Evolutionary conservation across 805 yeast species (phyloP).

Genomic region (Candida coquimbonensis): DNA sequence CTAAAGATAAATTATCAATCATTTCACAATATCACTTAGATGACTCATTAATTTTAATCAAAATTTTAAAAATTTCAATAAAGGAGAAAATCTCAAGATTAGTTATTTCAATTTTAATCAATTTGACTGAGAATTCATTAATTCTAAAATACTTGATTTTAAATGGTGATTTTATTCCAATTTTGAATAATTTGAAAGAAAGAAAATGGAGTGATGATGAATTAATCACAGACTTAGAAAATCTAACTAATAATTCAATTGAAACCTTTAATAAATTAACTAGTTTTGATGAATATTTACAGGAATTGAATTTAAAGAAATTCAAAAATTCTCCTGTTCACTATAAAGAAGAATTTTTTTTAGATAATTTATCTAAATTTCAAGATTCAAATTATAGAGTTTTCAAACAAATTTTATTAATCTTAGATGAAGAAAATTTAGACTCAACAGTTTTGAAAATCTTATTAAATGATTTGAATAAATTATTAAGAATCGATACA

Average conservation of each 20-base stretch:
- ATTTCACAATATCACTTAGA: constrained; percentile 49
- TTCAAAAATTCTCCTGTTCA: constrained; percentile 92
- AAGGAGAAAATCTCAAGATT: constrained; percentile 89
- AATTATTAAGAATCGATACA: constrained; percentile 53
- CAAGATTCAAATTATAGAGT: constrained; percentile 71
- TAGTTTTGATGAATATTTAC: constrained; percentile 85
- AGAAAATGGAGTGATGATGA: constrained; percentile 96
- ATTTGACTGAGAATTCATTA: constrained; percentile 44
- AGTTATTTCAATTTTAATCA: constrained; percentile 66
- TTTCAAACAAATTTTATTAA: constrained; percentile 51
- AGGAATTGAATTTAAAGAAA: constrained; percentile 73
- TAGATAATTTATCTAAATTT: constrained; percentile 70
- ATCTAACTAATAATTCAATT: constrained; percentile 52
- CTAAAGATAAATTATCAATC: constrained; percentile 40
- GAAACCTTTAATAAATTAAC: constrained; percentile 74
- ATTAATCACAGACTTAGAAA: constrained; percentile 61
- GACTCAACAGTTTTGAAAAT: constrained; percentile 43
- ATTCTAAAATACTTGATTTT: constrained; percentile 61
- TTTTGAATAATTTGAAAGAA: constrained; percentile 62
- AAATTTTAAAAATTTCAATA: constrained; percentile 69
- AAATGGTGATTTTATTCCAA: constrained; percentile 68
- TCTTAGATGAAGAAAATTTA: constrained; percentile 36
- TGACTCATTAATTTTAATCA: constrained; percentile 36
- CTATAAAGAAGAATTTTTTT: constrained; percentile 82
- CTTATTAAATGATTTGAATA: constrained; percentile 60